Evolutionary conservation across 192 early-diverging fungal species (phyloP).

Genomic region (Cetraspora pellucida): DNA sequence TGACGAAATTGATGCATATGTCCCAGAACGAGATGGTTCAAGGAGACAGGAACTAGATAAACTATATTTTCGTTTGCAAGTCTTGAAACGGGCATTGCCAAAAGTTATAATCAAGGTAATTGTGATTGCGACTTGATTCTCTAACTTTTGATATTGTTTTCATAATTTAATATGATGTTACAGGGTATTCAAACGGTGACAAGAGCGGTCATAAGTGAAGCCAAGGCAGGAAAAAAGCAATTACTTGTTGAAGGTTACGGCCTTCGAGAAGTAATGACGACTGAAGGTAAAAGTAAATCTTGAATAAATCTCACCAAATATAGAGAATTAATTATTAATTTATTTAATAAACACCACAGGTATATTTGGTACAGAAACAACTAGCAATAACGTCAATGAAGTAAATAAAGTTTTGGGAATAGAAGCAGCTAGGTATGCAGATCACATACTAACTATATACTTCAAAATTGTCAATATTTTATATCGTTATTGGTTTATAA

Average conservation of each 20-base stretch:
- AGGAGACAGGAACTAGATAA: not conserved
- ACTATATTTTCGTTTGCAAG: conserved; percentile 75
- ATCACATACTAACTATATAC: conserved; percentile 5
- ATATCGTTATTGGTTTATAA: too few relatives aligned
- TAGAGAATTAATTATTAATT: not conserved
- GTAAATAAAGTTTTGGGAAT: conserved; percentile 89
- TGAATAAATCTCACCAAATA: not conserved
- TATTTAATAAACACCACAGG: not conserved
- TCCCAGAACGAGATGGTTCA: conserved; percentile 53
- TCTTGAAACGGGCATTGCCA: conserved; percentile 81
- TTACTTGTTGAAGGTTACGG: conserved; percentile 94
- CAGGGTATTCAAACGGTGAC: conserved; percentile 80
- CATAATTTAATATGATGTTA: not conserved
- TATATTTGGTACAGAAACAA: conserved; percentile 75
- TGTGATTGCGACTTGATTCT: not conserved
- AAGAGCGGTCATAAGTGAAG: conserved; percentile 84
- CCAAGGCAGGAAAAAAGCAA: conserved; percentile 57
- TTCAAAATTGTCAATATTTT: too few relatives aligned
- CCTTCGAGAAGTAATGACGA: conserved; percentile 91
- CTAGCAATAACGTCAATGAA: conserved; percentile 94
- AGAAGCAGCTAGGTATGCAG: conserved; percentile 79
- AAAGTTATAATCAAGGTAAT: conserved; percentile 81
- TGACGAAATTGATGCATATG: conserved; percentile 70
- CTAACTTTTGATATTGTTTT: not conserved
- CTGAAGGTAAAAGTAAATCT: conserved; percentile 62